Base-by-base conservation (phyloP, 306 rosid genomes). In the Prunus dulcis region DNA sequence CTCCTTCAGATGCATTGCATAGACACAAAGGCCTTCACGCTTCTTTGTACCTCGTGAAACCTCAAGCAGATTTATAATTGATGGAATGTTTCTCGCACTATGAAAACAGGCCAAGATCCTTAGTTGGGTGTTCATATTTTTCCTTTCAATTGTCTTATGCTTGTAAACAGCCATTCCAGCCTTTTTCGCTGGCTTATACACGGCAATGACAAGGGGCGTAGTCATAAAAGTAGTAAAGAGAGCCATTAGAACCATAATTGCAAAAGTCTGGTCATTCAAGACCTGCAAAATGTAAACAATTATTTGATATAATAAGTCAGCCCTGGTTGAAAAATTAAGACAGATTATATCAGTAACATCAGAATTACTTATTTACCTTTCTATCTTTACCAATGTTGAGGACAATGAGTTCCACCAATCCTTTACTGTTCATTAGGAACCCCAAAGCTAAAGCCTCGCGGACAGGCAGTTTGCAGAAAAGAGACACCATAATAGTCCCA, bases 211-310 rank as follows among this genome's bases (percentile, higher is more conserved):
- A 61, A 91, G 60, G 50, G 98, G 98, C 3, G 98, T 91, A 53
- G 98, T 93, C 30, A 91, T 79, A 80, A 91, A 89, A 62, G 98
- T 93, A 12, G 97, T 93, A 68, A 93, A 83, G 64, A 93, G 79
- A 49, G 98, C 98, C 98, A 93, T 93, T 12, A 93, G 87, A 80
- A 93, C 87, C 97, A 93, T 90, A 41, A 93, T 87, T 30, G 97
- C 96, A 79, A 93, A 93, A 28, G 97, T 93, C 75, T 93, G 91
- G 75, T 93, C 97, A 85, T 91, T 91, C 84, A 93, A 85, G 61
- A 93, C 98, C 98, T 91, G 91, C 79, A 85, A 34, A 75, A 80
- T 60, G 63, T 63, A 73, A 52, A 68, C 23, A 34, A 50, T 53
- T 49, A 77, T 64, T 15, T 20, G 34, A 64, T n/a, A n/a, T 20